Evolutionary conservation across 2,329 filamentous ascomycete genomes (phyloP).

Genomic region (Trichoderma sp.): DNA sequence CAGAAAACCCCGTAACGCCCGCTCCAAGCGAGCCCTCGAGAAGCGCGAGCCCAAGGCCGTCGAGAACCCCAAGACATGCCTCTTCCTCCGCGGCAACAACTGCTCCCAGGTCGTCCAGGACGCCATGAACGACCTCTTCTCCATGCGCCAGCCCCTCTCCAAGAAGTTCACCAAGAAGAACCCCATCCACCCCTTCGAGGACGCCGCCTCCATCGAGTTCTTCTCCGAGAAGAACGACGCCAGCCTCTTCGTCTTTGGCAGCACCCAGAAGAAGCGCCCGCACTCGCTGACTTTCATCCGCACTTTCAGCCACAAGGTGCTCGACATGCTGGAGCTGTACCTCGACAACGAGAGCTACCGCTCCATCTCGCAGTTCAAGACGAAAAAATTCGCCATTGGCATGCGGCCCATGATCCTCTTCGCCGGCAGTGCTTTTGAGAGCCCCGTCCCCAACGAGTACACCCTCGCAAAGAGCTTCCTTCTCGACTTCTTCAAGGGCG

Average conservation of each 20-base stretch:
- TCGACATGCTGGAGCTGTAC: slow-evolving; percentile 92
- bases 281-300: slow-evolving; percentile 81
- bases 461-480: slow-evolving; percentile 84
- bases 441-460: slow-evolving; percentile 73
- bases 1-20: slow-evolving; percentile 67
- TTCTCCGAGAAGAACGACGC: slow-evolving; percentile 96
- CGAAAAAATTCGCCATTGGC: slow-evolving; percentile 71
- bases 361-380: slow-evolving; percentile 71
- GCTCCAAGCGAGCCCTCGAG: slow-evolving; percentile 91
- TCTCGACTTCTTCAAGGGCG: slow-evolving; percentile 84
- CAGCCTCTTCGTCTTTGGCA: slow-evolving; percentile 78
- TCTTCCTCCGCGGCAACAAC: slow-evolving; percentile 84
- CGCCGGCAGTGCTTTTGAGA: slow-evolving; percentile 82
- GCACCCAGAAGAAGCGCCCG: slow-evolving; percentile 90
- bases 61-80: slow-evolving; percentile 86
- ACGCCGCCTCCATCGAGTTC: slow-evolving; percentile 83
- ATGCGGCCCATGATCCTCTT: slow-evolving; percentile 91
- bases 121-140: slow-evolving; percentile 78
- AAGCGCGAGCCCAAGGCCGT: slow-evolving; percentile 84
- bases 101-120: slow-evolving; percentile 81
- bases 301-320: slow-evolving; percentile 79
- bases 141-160: slow-evolving; percentile 78
- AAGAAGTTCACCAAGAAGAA: slow-evolving; percentile 98
- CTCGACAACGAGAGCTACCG: slow-evolving; percentile 73
- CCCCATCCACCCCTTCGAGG: slow-evolving; percentile 89